Percentiles rank a stretch among this genome's conserved stretches.
phyloP scores from a whole-genome alignment of 345 rosid species.

The Geranium brycei region DNA sequence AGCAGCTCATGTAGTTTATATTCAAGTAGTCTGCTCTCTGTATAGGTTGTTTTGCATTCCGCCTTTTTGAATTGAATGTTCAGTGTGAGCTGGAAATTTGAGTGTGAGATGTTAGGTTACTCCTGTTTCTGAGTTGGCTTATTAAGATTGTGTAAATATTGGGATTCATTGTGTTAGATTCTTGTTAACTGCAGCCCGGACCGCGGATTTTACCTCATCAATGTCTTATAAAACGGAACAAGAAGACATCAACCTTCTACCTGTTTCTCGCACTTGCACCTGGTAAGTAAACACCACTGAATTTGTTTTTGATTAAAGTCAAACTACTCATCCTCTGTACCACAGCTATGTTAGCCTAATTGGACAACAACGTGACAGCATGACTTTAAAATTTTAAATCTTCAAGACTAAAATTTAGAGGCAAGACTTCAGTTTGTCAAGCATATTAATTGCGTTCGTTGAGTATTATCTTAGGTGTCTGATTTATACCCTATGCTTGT shows the following conservation, averaged over 20 bases:
- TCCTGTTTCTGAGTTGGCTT: neutral
- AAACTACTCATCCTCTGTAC: neutral
- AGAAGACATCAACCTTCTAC: constrained; percentile 62
- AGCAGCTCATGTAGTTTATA: neutral
- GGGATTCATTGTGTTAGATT: neutral
- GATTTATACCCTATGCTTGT: neutral
- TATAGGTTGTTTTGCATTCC: too few relatives aligned
- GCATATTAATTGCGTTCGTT: neutral
- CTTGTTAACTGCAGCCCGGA: constrained; percentile 52
- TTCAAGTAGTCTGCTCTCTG: neutral
- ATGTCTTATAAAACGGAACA: constrained; percentile 63
- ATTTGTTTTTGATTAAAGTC: neutral
- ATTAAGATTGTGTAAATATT: neutral
- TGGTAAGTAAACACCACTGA: constrained; percentile 37
- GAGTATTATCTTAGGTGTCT: neutral
- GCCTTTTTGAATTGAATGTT: too few relatives aligned
- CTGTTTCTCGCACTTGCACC: constrained; percentile 59
- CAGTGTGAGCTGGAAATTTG: neutral
- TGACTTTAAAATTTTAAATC: too few relatives aligned
- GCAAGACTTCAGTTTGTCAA: neutral
- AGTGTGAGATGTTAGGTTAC: neutral
- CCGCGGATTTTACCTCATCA: constrained; percentile 55
- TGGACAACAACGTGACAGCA: neutral
- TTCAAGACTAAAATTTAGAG: neutral
- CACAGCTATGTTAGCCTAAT: neutral